Base-by-base conservation (phyloP, 2,329 filamentous ascomycete species). In the Arthroderma uncinatum region DNA sequence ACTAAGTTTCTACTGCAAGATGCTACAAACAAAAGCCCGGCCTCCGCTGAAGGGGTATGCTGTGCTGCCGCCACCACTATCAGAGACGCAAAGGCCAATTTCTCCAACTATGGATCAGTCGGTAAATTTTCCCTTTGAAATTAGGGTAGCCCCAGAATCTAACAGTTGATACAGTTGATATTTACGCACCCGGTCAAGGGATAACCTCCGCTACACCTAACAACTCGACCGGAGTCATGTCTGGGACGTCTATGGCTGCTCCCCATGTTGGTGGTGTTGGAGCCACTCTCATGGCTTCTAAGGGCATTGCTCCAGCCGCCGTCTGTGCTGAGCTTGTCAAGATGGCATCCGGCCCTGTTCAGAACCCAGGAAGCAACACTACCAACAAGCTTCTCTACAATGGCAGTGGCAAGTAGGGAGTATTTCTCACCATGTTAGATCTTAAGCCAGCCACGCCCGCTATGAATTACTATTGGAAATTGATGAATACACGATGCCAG, bases 151-250 rank as follows among this genome's bases (percentile, higher is more conserved):
- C 23, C 16, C 19, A 3, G 1, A n/a, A 34, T 16, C 34, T 33
- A n/a, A 44, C 10, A 28, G 52, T 19, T 23, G 10, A 42, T 23
- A 3, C 10, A 62, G 75, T 82, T 44, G 79, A 82, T 64, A 68
- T 83, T 64, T 83, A 79, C 62, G 80, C 79, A 10, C 80, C 81
- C 0, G 81, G 81, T 37, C 72, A 77, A 59, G 62, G 75, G 61
- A 76, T 83, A 58, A 69, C 78, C 12, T 77, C 73, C 33, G 65
- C 78, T 4, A 81, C 75, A 14, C 73, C 70, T 23, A 68, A 69
- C 57, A 74, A 71, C 40, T 72, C 74, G 55, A 73, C 79, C 61
- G 77, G 80, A 62, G 63, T 61, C 56, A 65, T 70, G 53, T 70
- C 66, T 16, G 69, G 70, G 48, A 72, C 70, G 42, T 71, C 70